Evolutionary conservation across 129 eudicot genomes (phyloP), one percentile per base, ranked within the genome.

Genomic region (Lonicera japonica): DNA sequence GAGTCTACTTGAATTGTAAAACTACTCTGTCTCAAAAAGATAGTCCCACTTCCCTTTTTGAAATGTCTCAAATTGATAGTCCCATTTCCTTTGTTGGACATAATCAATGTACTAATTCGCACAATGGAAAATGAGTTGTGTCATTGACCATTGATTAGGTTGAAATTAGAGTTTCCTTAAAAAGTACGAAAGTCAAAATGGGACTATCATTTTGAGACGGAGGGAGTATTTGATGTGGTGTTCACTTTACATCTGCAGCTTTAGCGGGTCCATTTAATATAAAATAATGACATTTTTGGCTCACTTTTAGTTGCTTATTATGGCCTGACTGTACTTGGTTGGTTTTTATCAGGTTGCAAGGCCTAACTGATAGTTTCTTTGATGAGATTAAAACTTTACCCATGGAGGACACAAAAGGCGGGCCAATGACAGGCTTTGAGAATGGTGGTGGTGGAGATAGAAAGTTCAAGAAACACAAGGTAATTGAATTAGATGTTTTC

Each of bases 391-490:
- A 83, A 69, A 20, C 60, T 25, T 64, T 86, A 51, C 89, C 94
- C 23, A n/a, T 86, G n/a, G 95, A 68, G 72, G 82, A 68, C 3
- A 73, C 62, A 54, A 83, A 10, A 48, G 70, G 63, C 21, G 95
- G 77, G 68, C 77, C 75, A 62, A 54, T 61, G 8, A 24, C 71
- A 16, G n/a, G 69, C 68, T 79, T 79, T 63, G 66, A 66, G 54
- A 70, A 70, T 81, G n/a, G 68, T 29, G 57, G 74, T 45, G 65
- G 39, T 40, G 74, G 79, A 60, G 80, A 68, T 21, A 79, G 83
- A 59, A 79, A 66, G 80, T 71, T 72, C 41, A 83, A 81, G 56
- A 90, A 72, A 70, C 94, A 64, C 66, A 90, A 86, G 97, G 97
- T 90, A 81, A 53, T n/a, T 41, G 11, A 6, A 48, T 54, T 29